Conservation (phyloP, 169 alveolate species). For the Eimeria falciformis region DNA sequence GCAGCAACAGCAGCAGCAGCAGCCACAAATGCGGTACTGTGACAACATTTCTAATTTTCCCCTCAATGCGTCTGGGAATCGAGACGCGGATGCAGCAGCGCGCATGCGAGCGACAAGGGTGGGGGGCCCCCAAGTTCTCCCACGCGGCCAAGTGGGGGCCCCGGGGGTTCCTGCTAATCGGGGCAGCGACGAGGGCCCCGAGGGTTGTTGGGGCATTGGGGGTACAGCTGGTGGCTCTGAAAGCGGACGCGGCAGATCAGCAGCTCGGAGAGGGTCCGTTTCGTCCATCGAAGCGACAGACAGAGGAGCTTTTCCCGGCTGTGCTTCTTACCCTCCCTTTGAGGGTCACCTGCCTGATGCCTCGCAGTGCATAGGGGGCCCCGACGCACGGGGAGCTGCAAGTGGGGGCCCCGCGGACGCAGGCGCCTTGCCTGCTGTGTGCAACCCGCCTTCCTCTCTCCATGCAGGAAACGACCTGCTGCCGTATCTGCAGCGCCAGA, state of each 20-base stretch:
- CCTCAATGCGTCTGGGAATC: slow-evolving; percentile 1
- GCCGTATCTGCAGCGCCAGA: slow-evolving; percentile 38
- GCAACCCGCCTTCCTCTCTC: slow-evolving; percentile 23
- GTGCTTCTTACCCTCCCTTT: slow-evolving; percentile 38
- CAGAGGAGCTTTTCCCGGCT: slow-evolving; percentile 11
- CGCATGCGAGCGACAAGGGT: slow-evolving; percentile 52
- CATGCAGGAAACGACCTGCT: slow-evolving; percentile 46
- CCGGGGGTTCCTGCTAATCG: not conserved
- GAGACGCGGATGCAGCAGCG: slow-evolving; percentile 27
- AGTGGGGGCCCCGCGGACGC: slow-evolving; percentile 27
- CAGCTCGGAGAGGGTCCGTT: slow-evolving; percentile 30
- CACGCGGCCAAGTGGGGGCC: slow-evolving; percentile 40
- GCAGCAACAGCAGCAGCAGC: slow-evolving; percentile 48
- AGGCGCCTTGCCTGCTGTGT: slow-evolving; percentile 10
- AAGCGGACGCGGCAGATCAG: slow-evolving; percentile 38
- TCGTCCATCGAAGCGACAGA: not conserved
- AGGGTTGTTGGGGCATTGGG: slow-evolving; percentile 12
- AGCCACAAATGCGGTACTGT: slow-evolving; percentile 30
- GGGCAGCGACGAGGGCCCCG: slow-evolving; percentile 1
- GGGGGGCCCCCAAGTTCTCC: slow-evolving; percentile 16
- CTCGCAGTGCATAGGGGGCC: not conserved
- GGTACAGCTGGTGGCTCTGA: slow-evolving; percentile 36
- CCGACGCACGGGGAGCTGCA: slow-evolving; percentile 49
- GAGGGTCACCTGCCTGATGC: slow-evolving; percentile 20
- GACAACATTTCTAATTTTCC: slow-evolving; percentile 4